These are phyloP conservation scores for Hymenoscyphus repandus DNA, from an alignment of 2,329 filamentous ascomycete species.

Conservation along the genomic window DNA sequence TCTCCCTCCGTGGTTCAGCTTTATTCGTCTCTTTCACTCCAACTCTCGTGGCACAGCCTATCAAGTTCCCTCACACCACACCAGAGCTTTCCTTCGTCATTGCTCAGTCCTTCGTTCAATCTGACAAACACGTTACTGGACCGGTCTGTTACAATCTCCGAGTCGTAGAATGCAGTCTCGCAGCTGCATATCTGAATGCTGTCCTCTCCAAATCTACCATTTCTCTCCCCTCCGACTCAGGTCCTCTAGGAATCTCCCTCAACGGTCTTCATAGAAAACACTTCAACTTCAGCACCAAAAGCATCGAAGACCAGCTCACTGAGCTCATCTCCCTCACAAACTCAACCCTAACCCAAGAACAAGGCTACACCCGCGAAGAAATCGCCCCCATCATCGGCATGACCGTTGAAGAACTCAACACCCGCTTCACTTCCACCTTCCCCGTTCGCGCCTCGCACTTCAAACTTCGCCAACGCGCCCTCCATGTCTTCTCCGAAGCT, in stretches of 20 bases:
- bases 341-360: conserved; percentile 66
- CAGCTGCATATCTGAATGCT: conserved; percentile 64
- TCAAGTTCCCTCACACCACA: conserved; percentile 74
- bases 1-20: conserved; percentile 79
- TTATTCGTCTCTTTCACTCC: conserved; percentile 89
- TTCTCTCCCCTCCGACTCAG: conserved; percentile 67
- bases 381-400: conserved; percentile 69
- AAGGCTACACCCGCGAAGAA: conserved; percentile 85
- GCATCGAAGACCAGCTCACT: conserved; percentile 61
- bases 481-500: conserved; percentile 89
- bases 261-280: conserved; percentile 83
- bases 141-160: conserved; percentile 95
- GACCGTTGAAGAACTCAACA: conserved; percentile 65
- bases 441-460: conserved; percentile 84
- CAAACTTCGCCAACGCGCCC: conserved; percentile 78
- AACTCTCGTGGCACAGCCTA: conserved; percentile 66
- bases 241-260: conserved; percentile 76
- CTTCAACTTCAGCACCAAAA: conserved; percentile 44
- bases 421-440: conserved; percentile 79
- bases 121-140: conserved; percentile 91
- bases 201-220: conserved; percentile 51
- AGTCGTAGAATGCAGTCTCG: conserved; percentile 91
- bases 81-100: conserved; percentile 89
- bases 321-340: conserved; percentile 66
- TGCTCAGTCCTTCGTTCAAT: conserved; percentile 87